phyloP scores from a whole-genome alignment of 176 grass and related monocot species.

The Chloris gayana region DNA sequence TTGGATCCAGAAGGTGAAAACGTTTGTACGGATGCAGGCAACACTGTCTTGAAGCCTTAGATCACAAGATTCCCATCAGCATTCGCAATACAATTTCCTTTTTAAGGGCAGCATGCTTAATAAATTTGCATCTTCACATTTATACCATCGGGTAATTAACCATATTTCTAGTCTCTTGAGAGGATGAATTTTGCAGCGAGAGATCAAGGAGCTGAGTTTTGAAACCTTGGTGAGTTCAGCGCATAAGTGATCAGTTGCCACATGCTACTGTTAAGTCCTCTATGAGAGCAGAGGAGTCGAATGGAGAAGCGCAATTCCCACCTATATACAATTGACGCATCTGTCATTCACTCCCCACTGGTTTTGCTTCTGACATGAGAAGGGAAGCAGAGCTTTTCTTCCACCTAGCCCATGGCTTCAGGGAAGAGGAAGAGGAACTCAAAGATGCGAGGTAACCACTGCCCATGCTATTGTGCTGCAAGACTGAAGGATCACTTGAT shows the following conservation, averaged over 20 bases:
- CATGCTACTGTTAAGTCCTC: not conserved
- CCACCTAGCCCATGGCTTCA: not conserved
- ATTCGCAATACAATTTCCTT: not conserved
- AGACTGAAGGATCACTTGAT: slow-evolving; percentile 49
- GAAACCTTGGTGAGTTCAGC: not conserved
- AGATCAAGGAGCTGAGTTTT: not conserved
- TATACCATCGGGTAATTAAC: not conserved
- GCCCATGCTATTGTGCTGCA: slow-evolving; percentile 39
- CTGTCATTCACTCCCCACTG: too few relatives aligned
- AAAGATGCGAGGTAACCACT: slow-evolving; percentile 52
- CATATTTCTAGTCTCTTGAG: not conserved
- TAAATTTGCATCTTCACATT: not conserved
- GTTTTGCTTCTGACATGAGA: too few relatives aligned
- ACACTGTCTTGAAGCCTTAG: too few relatives aligned
- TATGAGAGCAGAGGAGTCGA: not conserved
- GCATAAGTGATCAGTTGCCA: not conserved
- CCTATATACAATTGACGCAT: too few relatives aligned
- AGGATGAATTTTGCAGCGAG: too few relatives aligned
- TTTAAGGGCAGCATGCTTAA: not conserved
- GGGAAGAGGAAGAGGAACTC: slow-evolving; percentile 47
- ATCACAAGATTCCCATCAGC: not conserved
- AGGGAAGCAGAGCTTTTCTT: too few relatives aligned
- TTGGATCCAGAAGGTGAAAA: not conserved
- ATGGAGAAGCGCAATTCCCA: too few relatives aligned
- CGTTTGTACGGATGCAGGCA: too few relatives aligned